Percentiles rank a stretch among this genome's conserved stretches.
These are phyloP conservation scores for Russula griseocarnosa DNA, from an alignment of 768 basidiomycete genomes.

Conservation along the genomic window DNA sequence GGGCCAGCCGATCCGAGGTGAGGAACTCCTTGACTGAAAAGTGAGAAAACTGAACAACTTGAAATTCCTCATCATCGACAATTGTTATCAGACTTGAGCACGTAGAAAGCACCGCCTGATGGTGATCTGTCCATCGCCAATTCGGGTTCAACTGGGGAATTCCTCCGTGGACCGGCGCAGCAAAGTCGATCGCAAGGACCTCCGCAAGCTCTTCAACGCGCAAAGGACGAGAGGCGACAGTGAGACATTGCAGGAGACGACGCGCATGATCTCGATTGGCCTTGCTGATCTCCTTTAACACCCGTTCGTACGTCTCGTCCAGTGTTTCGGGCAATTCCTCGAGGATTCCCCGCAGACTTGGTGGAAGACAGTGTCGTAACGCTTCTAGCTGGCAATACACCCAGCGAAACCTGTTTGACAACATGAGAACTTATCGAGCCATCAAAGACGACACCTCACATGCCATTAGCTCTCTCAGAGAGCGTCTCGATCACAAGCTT, in stretches of 20 bases:
- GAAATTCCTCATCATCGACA: not conserved
- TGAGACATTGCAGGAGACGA: slow-evolving; percentile 18
- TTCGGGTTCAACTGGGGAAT: not conserved
- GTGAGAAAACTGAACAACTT: slow-evolving; percentile 18
- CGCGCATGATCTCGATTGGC: not conserved
- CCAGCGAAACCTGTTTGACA: not conserved
- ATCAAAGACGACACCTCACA: not conserved
- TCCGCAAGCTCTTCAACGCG: slow-evolving; percentile 12
- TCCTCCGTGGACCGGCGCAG: not conserved
- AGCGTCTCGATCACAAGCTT: slow-evolving; percentile 3
- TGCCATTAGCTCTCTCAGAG: slow-evolving; percentile 3
- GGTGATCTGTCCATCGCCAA: slow-evolving; percentile 4
- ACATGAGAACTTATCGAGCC: not conserved
- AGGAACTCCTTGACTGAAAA: slow-evolving; percentile 17
- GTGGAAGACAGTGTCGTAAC: not conserved
- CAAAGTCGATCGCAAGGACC: slow-evolving; percentile 18
- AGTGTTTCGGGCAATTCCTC: slow-evolving; percentile 2
- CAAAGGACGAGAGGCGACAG: not conserved
- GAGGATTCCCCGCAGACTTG: slow-evolving; percentile 6
- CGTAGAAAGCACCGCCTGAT: not conserved
- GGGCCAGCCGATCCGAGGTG: not conserved
- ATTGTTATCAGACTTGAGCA: slow-evolving; percentile 10
- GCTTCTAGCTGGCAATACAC: slow-evolving; percentile 1
- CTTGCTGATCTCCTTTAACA: not conserved
- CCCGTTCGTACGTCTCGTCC: slow-evolving; percentile 1